A percentile compares a stretch with the other conserved stretches of the same genome.
Evolutionary conservation across 768 basidiomycete genomes (phyloP).

Genomic region (Mycena pura): DNA sequence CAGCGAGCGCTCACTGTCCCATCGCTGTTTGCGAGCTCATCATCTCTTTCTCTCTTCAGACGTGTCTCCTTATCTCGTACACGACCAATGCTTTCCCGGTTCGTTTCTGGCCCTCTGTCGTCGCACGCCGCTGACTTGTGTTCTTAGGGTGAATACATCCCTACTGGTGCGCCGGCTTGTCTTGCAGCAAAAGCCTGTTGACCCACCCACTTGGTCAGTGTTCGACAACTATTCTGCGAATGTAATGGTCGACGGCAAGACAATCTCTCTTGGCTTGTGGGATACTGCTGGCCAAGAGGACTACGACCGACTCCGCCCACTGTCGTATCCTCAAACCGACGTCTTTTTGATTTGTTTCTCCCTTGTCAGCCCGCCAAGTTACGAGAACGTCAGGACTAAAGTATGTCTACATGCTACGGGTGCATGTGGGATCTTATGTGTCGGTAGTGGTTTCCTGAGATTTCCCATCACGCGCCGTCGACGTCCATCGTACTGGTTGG

Average conservation of each 20-base stretch:
- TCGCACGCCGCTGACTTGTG: slow-evolving; percentile 20
- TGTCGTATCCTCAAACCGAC: slow-evolving; percentile 99
- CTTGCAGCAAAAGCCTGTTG: slow-evolving; percentile 18
- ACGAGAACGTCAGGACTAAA: slow-evolving; percentile 98
- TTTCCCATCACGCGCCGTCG: slow-evolving; percentile 95
- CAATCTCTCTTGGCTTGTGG: slow-evolving; percentile 97
- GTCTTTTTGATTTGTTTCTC: slow-evolving; percentile 99
- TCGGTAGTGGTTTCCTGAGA: slow-evolving; percentile 92
- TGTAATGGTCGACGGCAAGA: slow-evolving; percentile 99
- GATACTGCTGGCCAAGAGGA: slow-evolving; percentile 99
- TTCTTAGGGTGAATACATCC: slow-evolving; percentile 92
- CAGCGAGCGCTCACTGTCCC: slow-evolving; percentile 34
- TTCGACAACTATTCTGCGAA: slow-evolving; percentile 99
- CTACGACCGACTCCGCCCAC: slow-evolving; percentile 95
- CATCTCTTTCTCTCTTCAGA: slow-evolving; percentile 62
- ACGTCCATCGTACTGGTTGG: slow-evolving; percentile 94
- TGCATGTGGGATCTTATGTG: slow-evolving; percentile 22
- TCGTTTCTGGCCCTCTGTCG: slow-evolving; percentile 47
- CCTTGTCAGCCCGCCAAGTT: slow-evolving; percentile 95
- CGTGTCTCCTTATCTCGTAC: slow-evolving; percentile 98
- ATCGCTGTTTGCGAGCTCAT: slow-evolving; percentile 26
- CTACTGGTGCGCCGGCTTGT: slow-evolving; percentile 68
- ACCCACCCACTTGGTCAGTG: slow-evolving; percentile 51
- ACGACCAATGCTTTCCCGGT: slow-evolving; percentile 98
- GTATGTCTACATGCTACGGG: slow-evolving; percentile 49